Conservation (phyloP, 768 basidiomycete genomes). For the Russula earlei region DNA sequence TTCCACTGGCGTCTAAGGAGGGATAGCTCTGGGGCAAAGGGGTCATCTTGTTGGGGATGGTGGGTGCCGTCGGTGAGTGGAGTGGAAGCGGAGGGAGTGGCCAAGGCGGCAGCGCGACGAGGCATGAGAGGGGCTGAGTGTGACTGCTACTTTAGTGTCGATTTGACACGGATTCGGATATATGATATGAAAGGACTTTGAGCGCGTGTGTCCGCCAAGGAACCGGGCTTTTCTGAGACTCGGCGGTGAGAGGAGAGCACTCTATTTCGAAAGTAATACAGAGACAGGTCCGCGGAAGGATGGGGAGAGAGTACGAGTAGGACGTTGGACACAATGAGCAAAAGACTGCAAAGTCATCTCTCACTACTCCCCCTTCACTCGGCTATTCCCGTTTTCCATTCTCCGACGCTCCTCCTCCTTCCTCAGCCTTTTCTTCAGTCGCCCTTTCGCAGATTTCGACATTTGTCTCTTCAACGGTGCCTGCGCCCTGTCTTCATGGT, state of each 20-base stretch:
- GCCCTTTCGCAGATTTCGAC: constrained; percentile 45
- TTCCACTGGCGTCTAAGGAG: constrained; percentile 75
- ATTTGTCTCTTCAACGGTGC: constrained; percentile 41
- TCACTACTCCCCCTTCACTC: not conserved
- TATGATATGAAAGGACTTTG: constrained; percentile 19
- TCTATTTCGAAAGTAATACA: constrained; percentile 1
- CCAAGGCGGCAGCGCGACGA: constrained; percentile 26
- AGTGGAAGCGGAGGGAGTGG: constrained; percentile 17
- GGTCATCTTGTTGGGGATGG: constrained; percentile 12
- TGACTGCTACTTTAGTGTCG: constrained; percentile 20
- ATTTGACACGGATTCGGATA: constrained; percentile 27
- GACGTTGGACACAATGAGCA: constrained; percentile 5
- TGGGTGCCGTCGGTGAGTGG: constrained; percentile 12
- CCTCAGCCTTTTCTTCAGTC: constrained; percentile 38
- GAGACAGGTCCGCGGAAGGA: not conserved
- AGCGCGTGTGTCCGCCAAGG: not conserved
- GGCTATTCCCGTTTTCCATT: constrained; percentile 12
- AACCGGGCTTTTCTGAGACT: not conserved
- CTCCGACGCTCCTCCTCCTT: constrained; percentile 24
- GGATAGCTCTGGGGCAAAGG: constrained; percentile 30
- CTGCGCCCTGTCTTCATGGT: constrained; percentile 40
- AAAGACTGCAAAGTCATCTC: not conserved
- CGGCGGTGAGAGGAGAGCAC: not conserved
- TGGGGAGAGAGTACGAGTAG: not conserved
- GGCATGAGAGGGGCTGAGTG: constrained; percentile 24